Conservation (phyloP, 768 basidiomycete genomes). For the Pholiota molesta region DNA sequence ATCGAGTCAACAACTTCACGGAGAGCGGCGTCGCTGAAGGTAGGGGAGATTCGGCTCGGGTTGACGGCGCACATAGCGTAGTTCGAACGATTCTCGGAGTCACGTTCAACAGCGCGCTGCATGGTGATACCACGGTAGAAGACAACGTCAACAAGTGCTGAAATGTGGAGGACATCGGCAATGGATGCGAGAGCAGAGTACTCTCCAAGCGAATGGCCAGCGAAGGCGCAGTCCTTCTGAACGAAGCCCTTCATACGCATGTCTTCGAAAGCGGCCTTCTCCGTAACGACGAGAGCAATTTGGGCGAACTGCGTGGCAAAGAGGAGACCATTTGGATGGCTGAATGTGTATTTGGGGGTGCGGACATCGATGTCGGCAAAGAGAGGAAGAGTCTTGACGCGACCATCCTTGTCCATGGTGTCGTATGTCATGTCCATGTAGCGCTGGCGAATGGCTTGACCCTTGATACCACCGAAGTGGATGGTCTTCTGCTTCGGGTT, state of each 20-base stretch:
- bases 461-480: constrained; percentile 99
- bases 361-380: constrained; percentile 95
- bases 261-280: constrained; percentile 98
- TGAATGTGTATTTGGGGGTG: constrained; percentile 98
- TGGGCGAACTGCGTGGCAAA: constrained; percentile 99
- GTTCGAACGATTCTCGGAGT: constrained; percentile 88
- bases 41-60: constrained; percentile 90
- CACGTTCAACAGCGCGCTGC: constrained; percentile 98
- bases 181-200: constrained; percentile 98
- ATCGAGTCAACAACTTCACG: constrained; percentile 96
- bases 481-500: constrained; percentile 98
- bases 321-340: constrained; percentile 90
- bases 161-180: constrained; percentile 94
- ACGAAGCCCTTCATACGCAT: constrained; percentile 97
- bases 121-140: constrained; percentile 99
- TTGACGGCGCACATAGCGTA: constrained; percentile 99
- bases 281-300: constrained; percentile 96
- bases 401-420: constrained; percentile 94
- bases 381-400: constrained; percentile 93
- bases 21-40: constrained; percentile 94
- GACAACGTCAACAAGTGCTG: constrained; percentile 94
- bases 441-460: constrained; percentile 96
- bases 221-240: constrained; percentile 90
- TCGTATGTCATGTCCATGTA: constrained; percentile 99
- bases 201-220: constrained; percentile 97